phyloP scores from a whole-genome alignment of 169 alveolate species.

The Babesia sp. region DNA sequence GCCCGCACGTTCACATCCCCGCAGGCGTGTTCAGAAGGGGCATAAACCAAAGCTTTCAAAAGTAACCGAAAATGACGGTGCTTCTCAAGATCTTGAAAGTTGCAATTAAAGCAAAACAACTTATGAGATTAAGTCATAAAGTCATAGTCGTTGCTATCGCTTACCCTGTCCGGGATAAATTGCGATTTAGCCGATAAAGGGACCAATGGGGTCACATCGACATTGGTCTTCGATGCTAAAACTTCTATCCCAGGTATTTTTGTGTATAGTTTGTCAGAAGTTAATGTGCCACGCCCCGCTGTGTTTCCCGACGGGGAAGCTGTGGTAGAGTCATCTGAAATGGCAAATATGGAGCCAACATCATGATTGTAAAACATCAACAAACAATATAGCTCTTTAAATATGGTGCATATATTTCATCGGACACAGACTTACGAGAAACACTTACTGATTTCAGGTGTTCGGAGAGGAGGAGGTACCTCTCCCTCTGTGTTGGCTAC shows the following conservation, averaged over 20 bases:
- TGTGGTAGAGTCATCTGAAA: neutral
- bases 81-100: neutral
- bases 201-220: slow-evolving; percentile 44
- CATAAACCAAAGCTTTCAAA: slow-evolving; percentile 22
- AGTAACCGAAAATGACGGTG: slow-evolving; percentile 2
- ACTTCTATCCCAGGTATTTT: slow-evolving; percentile 76
- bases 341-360: neutral
- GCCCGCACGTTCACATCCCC: neutral
- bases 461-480: slow-evolving; percentile 37
- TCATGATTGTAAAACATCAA: neutral
- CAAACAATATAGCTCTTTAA: neutral
- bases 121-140: slow-evolving; percentile 1
- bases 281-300: slow-evolving; percentile 54
- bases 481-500: slow-evolving; percentile 43
- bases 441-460: slow-evolving; percentile 7
- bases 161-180: slow-evolving; percentile 46
- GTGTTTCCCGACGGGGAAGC: neutral
- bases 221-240: slow-evolving; percentile 35
- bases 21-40: slow-evolving; percentile 23
- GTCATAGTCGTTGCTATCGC: slow-evolving; percentile 32
- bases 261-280: slow-evolving; percentile 71
- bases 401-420: neutral
- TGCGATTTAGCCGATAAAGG: slow-evolving; percentile 64
- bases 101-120: neutral
- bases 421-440: neutral